phyloP scores from a whole-genome alignment of 2,329 filamentous ascomycete genomes.

The Furcasterigmium sp. region DNA sequence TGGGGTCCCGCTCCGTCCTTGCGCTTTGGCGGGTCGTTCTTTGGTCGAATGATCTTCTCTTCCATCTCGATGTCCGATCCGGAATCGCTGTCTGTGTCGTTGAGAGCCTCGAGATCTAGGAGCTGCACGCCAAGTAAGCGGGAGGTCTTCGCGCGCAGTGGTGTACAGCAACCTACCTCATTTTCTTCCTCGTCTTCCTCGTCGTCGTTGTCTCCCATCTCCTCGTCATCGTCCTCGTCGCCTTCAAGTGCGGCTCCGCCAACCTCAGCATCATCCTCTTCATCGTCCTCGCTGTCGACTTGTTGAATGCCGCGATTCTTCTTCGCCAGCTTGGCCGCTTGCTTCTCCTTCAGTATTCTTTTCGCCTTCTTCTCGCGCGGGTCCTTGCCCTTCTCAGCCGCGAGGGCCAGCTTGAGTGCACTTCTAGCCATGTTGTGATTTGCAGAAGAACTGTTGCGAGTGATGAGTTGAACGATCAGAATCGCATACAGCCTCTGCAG shows the following conservation, averaged over 20 bases:
- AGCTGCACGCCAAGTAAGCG: slow-evolving; percentile 17
- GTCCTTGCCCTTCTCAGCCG: slow-evolving; percentile 49
- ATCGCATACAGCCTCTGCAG: no score
- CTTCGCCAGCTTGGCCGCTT: slow-evolving; percentile 29
- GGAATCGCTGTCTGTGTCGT: slow-evolving; percentile 54
- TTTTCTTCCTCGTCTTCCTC: slow-evolving; percentile 19
- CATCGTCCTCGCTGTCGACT: slow-evolving; percentile 22
- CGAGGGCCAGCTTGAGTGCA: slow-evolving; percentile 49
- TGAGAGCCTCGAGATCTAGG: slow-evolving; percentile 50
- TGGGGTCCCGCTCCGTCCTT: slow-evolving; percentile 37
- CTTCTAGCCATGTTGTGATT: slow-evolving; percentile 33
- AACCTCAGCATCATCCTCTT: slow-evolving; percentile 16
- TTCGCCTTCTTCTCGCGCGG: slow-evolving; percentile 46
- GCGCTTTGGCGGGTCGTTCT: slow-evolving; percentile 25
- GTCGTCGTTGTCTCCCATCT: slow-evolving; percentile 17
- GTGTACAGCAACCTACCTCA: slow-evolving; percentile 10
- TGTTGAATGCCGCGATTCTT: slow-evolving; percentile 19
- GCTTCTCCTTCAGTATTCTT: slow-evolving; percentile 39
- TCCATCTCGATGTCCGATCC: slow-evolving; percentile 77
- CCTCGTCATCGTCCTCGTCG: slow-evolving; percentile 23
- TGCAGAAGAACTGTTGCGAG: no score
- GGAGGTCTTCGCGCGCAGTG: neutral
- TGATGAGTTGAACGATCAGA: no score
- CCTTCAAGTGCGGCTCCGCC: slow-evolving; percentile 17
- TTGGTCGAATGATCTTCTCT: slow-evolving; percentile 55